phyloP scores from a whole-genome alignment of 192 early-diverging fungal genomes.

The Chytriomyces sp. region DNA sequence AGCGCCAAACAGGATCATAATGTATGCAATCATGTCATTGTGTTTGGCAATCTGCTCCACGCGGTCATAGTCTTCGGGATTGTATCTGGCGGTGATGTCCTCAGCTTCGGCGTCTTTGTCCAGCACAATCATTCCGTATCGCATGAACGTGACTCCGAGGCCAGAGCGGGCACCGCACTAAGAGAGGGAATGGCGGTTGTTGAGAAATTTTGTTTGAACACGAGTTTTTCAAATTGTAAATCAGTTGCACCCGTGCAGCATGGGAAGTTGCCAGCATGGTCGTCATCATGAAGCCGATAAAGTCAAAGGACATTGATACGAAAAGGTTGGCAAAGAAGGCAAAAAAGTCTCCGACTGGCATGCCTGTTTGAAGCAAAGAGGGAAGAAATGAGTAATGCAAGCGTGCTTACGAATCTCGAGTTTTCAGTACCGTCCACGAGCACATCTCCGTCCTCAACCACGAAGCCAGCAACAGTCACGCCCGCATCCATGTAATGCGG shows the following conservation, averaged over 20 bases:
- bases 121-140: slow-evolving; percentile 34
- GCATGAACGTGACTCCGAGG: slow-evolving; percentile 46
- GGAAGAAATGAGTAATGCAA: too few species aligned
- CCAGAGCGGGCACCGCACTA: slow-evolving; percentile 43
- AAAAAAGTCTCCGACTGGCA: slow-evolving; percentile 83
- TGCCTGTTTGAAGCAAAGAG: slow-evolving; percentile 53
- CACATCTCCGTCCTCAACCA: slow-evolving; percentile 79
- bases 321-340: slow-evolving; percentile 82
- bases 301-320: slow-evolving; percentile 56
- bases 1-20: slow-evolving; percentile 77
- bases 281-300: slow-evolving; percentile 83
- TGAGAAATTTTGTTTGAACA: neutral
- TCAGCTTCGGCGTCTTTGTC: slow-evolving; percentile 34
- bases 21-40: slow-evolving; percentile 71
- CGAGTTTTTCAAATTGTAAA: neutral
- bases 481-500: slow-evolving; percentile 63
- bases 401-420: neutral
- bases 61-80: slow-evolving; percentile 30
- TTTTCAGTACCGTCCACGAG: slow-evolving; percentile 70
- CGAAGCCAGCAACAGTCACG: slow-evolving; percentile 74
- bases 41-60: slow-evolving; percentile 43
- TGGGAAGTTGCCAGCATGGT: slow-evolving; percentile 89
- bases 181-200: neutral
- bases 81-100: slow-evolving; percentile 14
- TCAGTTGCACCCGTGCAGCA: slow-evolving; percentile 69